A percentile compares a stretch with the other conserved stretches of the same genome.
Conservation (phyloP, 208 protist species). For the Leishmania tropica region DNA sequence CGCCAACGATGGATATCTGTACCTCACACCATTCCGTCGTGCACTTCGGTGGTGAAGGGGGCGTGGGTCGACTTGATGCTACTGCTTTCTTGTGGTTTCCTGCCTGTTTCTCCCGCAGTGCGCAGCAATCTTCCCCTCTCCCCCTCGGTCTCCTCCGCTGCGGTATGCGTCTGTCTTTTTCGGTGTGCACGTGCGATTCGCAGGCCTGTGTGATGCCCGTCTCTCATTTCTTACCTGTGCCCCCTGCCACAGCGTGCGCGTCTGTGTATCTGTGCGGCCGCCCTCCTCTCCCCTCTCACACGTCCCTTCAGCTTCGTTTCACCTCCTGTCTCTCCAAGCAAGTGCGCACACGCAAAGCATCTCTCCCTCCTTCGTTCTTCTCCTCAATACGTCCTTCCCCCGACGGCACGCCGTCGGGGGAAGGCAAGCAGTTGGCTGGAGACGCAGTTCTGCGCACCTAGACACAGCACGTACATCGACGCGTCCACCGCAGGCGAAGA, state of each 20-base stretch:
- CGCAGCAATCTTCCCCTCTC: neutral
- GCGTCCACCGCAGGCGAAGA: neutral
- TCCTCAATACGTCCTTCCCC: neutral
- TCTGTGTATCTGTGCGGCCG: neutral
- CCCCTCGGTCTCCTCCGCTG: neutral
- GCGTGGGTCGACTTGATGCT: neutral
- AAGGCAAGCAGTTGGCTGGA: neutral
- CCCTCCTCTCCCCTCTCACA: neutral
- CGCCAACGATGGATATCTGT: no score
- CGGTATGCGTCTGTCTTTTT: neutral
- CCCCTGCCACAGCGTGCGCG: neutral
- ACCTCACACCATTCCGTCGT: neutral
- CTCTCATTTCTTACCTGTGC: neutral
- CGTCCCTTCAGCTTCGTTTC: neutral
- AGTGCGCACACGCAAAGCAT: neutral
- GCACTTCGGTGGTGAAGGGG: neutral
- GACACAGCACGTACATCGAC: neutral
- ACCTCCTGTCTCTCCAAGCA: neutral
- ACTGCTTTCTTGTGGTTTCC: neutral
- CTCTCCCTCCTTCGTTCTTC: neutral
- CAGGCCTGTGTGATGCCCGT: neutral
- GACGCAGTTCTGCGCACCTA: neutral
- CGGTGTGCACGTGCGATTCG: neutral
- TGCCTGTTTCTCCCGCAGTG: neutral
- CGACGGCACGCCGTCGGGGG: neutral